Conservation (phyloP, 805 yeast genomes). For the Candida suzukii region DNA sequence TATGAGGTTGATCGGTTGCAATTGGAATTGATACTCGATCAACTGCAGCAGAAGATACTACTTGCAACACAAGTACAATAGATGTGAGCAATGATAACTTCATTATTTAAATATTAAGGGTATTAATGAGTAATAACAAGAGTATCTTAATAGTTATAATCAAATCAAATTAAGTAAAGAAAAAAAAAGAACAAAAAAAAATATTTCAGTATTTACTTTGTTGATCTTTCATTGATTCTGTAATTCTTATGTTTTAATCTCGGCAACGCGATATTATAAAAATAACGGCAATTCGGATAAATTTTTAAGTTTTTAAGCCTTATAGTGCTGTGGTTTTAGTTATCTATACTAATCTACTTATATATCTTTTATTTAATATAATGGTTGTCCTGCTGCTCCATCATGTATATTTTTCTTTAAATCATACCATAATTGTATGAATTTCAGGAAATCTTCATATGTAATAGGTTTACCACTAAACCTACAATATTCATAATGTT, state of each 20-base stretch:
- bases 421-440: slow-evolving; percentile 39
- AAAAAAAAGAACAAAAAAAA: too few relatives aligned
- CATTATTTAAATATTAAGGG: not conserved
- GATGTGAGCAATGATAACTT: not conserved
- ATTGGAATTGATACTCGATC: too few relatives aligned
- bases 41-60: not conserved
- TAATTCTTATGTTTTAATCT: too few relatives aligned
- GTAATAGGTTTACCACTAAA: slow-evolving; percentile 58
- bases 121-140: not conserved
- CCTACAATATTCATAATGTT: slow-evolving; percentile 58
- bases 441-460: slow-evolving; percentile 50
- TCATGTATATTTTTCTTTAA: slow-evolving; percentile 1
- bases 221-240: too few relatives aligned
- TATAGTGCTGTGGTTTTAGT: too few relatives aligned
- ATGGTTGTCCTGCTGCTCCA: not conserved
- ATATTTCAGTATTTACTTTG: too few relatives aligned
- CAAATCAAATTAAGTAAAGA: too few relatives aligned
- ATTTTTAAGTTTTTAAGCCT: too few relatives aligned
- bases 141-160: too few relatives aligned
- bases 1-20: not conserved
- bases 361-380: not conserved
- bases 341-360: too few relatives aligned
- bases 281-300: too few relatives aligned
- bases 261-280: too few relatives aligned
- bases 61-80: not conserved